These are phyloP conservation scores for Backusella westeae DNA, from an alignment of 192 early-diverging fungal genomes.

Conservation along the genomic window DNA sequence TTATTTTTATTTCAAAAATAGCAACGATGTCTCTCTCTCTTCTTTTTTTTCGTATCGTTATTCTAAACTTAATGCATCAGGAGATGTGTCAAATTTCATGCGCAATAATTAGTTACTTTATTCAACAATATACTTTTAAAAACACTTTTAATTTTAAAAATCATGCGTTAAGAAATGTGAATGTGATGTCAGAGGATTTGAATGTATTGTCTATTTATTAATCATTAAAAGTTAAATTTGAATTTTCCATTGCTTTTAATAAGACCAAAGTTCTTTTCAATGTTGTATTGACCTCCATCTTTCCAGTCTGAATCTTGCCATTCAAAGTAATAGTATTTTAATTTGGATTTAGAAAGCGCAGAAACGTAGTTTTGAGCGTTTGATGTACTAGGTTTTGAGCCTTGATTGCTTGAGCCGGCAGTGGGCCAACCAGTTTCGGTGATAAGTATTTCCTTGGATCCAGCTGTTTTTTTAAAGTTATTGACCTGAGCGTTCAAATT, in stretches of 20 bases:
- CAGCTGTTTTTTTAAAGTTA: slow-evolving; percentile 40
- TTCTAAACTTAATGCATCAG: too few species aligned
- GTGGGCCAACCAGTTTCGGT: slow-evolving; percentile 66
- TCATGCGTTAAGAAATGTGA: neutral
- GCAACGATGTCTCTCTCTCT: neutral
- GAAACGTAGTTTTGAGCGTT: slow-evolving; percentile 42
- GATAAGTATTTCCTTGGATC: slow-evolving; percentile 44
- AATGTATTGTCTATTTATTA: neutral
- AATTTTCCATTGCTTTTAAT: slow-evolving; percentile 16
- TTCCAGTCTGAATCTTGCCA: slow-evolving; percentile 61
- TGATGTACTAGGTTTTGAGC: slow-evolving; percentile 42
- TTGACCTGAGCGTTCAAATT: slow-evolving; percentile 50
- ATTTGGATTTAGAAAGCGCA: slow-evolving; percentile 42
- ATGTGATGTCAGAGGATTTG: neutral
- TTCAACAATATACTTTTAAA: too few species aligned
- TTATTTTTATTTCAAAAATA: neutral
- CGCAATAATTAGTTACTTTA: too few species aligned
- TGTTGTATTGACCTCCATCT: slow-evolving; percentile 13
- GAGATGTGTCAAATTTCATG: too few species aligned
- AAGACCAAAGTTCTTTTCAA: slow-evolving; percentile 35
- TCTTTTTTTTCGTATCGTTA: too few species aligned
- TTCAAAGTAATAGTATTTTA: slow-evolving; percentile 59
- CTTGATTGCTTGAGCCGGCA: slow-evolving; percentile 43
- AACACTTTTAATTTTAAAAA: too few species aligned
- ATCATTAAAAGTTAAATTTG: slow-evolving; percentile 12